Conservation (phyloP, 1,284 basidiomycete genomes). For the Trametes pubescens region DNA sequence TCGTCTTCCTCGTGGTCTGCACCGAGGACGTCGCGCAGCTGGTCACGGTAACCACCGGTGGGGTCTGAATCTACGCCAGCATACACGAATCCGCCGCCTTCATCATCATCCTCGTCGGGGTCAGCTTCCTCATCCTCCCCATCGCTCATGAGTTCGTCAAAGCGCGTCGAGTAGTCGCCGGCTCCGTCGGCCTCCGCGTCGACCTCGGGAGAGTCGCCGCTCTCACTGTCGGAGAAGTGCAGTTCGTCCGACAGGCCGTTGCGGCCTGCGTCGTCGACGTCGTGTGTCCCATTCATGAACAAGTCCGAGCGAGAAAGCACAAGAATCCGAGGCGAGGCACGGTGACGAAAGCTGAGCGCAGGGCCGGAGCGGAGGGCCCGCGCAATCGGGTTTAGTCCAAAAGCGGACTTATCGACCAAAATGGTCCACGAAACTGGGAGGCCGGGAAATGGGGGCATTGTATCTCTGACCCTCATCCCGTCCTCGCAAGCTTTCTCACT, state of each 20-base stretch:
- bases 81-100: conserved; percentile 76
- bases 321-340: conserved; percentile 5
- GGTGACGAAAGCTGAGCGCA: conserved; percentile 20
- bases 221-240: conserved; percentile 45
- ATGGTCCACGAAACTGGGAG: conserved; percentile 25
- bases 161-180: conserved; percentile 74
- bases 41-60: conserved; percentile 62
- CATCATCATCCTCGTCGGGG: conserved; percentile 52
- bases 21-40: conserved; percentile 78
- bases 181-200: conserved; percentile 29
- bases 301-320: conserved; percentile 1
- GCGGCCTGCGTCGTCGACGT: conserved; percentile 24
- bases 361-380: conserved; percentile 21
- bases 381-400: conserved; percentile 12
- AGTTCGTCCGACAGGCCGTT: conserved; percentile 31
- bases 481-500: conserved; percentile 29
- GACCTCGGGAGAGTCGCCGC: conserved; percentile 44
- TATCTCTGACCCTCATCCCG: conserved; percentile 32
- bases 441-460: conserved; percentile 35
- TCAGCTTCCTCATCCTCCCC: conserved; percentile 41
- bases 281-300: conserved; percentile 43
- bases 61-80: conserved; percentile 68
- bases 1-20: conserved; percentile 66
- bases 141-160: conserved; percentile 74
- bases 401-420: conserved; percentile 29